Percentiles rank a stretch among this genome's conserved stretches.
Conservation (phyloP, 2,329 filamentous ascomycete genomes). For the Talaromyces sp. region DNA sequence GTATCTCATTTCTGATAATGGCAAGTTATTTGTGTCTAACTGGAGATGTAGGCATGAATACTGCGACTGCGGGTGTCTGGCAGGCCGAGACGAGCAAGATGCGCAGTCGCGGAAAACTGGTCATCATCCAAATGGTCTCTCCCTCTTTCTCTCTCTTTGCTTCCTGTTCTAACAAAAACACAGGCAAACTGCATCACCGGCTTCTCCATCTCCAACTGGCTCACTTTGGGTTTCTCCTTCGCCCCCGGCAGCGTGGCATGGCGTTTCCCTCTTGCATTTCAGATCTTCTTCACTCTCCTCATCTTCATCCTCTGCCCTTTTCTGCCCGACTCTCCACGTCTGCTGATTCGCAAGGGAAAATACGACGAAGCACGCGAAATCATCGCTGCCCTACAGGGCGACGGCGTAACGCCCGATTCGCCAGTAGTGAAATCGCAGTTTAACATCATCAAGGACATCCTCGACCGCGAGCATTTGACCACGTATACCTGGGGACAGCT, state of each 20-base stretch:
- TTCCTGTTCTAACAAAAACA: constrained; percentile 22
- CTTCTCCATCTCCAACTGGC: constrained; percentile 44
- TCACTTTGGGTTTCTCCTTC: constrained; percentile 40
- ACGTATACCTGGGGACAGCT: constrained; percentile 43
- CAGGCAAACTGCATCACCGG: constrained; percentile 46
- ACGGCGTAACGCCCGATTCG: constrained; percentile 3
- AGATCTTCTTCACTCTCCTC: constrained; percentile 36
- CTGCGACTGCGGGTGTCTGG: constrained; percentile 42
- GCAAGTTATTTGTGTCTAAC: neutral
- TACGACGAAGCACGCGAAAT: constrained; percentile 35
- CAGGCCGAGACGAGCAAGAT: constrained; percentile 39
- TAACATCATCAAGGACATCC: constrained; percentile 28
- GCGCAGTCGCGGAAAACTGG: constrained; percentile 24
- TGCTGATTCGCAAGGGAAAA: constrained; percentile 37
- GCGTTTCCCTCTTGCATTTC: constrained; percentile 40
- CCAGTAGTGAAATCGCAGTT: constrained; percentile 6
- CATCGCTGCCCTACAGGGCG: constrained; percentile 14
- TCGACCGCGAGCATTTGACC: constrained; percentile 42
- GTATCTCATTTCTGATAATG: neutral
- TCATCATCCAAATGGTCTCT: constrained; percentile 25
- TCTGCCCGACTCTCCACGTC: constrained; percentile 42
- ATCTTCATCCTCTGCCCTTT: constrained; percentile 35
- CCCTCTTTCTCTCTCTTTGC: neutral
- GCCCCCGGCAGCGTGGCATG: constrained; percentile 29
- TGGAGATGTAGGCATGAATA: constrained; percentile 28